Base-by-base conservation (phyloP, 1,139 yeast genomes). In the Zygosaccharomyces pseudobailii region DNA sequence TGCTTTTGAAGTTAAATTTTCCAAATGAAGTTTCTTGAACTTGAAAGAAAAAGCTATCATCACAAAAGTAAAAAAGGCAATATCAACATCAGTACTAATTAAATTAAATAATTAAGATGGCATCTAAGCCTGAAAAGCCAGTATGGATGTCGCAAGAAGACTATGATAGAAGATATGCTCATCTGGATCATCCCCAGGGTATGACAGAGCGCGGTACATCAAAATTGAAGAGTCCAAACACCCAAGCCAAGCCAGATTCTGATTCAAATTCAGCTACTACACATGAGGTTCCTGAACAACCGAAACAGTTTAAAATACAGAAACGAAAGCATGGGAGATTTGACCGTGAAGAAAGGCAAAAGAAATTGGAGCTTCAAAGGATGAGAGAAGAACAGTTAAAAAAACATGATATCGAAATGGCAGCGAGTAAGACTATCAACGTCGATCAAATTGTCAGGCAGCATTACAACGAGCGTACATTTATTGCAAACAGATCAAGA, bases 391-490 rank as follows among this genome's bases (percentile, higher is more conserved):
- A 66, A 34, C 69, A 64, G 40, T 51, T 61, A 38, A 64, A 63
- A 52, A 55, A 55, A 38, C 62, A 61, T 45, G 67, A 66, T 36
- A 61, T 68, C 35, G 64, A 63, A 37, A 55, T 63, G 51, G 66
- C 60, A 8, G 65, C 65, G 6, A 58, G 59, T 40, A 55, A 57
- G 33, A 55, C 58, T 1, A 57, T 61, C 25, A 63, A 62, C 50
- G 65, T 66, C 46, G 68, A 84, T 58, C 76, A 78, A 42, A 77
- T 86, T 49, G 95, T 92, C 24, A 72, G 92, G 51, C 73, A 78
- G 42, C 97, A 89, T 67, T 92, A 92, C 65, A 92, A 92, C 66
- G 85, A 86, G 56, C 76, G 95, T 58, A 86, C 96, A 0, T 79
- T 80, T 55, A 79, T 79, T 55, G 78, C 92, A 2, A 80, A 82